Percentiles rank a stretch among this genome's conserved stretches.
Conservation (phyloP, 352 stramenopile genomes). For the Phytophthora rubi region DNA sequence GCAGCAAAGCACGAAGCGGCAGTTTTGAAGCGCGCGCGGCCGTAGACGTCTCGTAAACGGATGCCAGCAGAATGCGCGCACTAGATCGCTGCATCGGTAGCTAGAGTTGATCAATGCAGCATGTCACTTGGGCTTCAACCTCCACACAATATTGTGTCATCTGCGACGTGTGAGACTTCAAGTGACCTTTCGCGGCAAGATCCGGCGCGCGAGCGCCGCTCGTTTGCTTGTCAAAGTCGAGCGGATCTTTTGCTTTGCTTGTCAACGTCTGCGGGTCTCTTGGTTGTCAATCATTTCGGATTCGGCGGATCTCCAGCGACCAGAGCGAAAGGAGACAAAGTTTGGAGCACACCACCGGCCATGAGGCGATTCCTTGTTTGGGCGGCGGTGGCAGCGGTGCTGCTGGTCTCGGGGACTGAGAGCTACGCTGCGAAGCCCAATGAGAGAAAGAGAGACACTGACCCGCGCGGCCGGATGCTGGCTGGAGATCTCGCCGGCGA, state of each 20-base stretch:
- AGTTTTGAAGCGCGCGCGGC: constrained; percentile 20
- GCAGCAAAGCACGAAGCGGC: constrained; percentile 33
- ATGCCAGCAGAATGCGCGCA: neutral
- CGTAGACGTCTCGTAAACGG: neutral
- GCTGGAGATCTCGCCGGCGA: constrained; percentile 2
- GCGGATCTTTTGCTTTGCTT: constrained; percentile 13
- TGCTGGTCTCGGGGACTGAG: constrained; percentile 9
- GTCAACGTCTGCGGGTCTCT: constrained; percentile 8
- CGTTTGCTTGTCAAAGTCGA: constrained; percentile 15
- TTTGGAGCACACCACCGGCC: neutral
- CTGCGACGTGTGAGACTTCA: constrained; percentile 16
- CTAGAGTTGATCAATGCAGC: neutral
- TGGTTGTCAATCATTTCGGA: constrained; percentile 16
- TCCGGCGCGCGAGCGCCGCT: neutral
- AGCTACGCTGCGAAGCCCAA: constrained; percentile 7
- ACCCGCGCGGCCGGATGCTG: neutral
- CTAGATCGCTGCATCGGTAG: constrained; percentile 1
- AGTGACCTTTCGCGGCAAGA: constrained; percentile 9
- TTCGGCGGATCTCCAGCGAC: constrained; percentile 1
- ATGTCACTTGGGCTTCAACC: constrained; percentile 3
- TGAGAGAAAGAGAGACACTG: constrained; percentile 1
- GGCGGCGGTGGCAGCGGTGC: constrained; percentile 1
- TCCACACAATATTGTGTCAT: constrained; percentile 21
- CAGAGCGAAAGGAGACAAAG: neutral
- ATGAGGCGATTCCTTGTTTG: constrained; percentile 24